Base-by-base conservation (phyloP, 495 filamentous ascomycete genomes). In the Bacidia gigantensis region DNA sequence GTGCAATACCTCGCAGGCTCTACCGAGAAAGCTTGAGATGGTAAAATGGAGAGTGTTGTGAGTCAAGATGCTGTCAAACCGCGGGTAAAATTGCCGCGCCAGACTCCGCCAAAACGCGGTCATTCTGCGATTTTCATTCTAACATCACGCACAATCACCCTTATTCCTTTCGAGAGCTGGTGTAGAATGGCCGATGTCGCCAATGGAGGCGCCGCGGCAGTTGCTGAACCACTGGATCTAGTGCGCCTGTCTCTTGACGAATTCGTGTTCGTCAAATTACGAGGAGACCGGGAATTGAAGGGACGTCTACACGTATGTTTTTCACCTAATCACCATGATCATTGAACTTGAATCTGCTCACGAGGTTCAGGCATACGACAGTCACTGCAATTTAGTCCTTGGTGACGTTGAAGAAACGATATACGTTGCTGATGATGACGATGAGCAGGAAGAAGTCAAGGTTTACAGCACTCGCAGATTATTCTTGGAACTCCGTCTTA, bases 361-460 rank as follows among this genome's bases (percentile, higher is more conserved):
- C 43, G 39, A 21, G 41, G 55, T 61, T 49, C 60, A 99, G 93
- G 92, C 90, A 26, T 99, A 96, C 65, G 92, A 99, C 64, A 92
- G 86, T 60, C 92, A 99, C 65, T 97, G 92, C 78, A 99, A 99
- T 63, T 69, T 97, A n/a, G 87, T 99, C 3, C 74, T 99, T 2
- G 92, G 93, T 3, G 93, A 99, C 44, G 92, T 95, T 9, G 87
- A 96, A 64, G 92, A 99, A 72, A 97, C 89, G 5, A 84, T 99
- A 51, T 99, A 96, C 65, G 68, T 89, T 29, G 81, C 94, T 2
- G 80, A 82, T 29, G 82, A 86, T 45, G 85, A 89, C 11, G 82
- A 93, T 47, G 87, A 89, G 61, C 72, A 50, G 23, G 26, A n/a
- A 14, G 47, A 64, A 21, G 65, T 79, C 43, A 75, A 72, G 63